Base-by-base conservation (phyloP, 352 stramenopile species). In the Pythium apleroticum region DNA sequence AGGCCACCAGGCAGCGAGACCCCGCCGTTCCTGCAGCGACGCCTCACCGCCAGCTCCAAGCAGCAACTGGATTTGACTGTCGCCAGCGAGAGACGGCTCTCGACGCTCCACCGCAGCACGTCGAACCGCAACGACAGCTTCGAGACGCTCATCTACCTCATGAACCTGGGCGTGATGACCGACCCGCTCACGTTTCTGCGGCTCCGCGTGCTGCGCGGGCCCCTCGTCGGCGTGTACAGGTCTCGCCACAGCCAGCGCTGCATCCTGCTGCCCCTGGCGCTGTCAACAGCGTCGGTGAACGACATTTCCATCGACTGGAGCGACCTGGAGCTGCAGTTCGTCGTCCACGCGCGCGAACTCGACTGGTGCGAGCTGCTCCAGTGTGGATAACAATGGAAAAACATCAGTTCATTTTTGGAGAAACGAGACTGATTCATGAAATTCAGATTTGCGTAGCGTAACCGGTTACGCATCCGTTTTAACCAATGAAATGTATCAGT, bases 131-230 rank as follows among this genome's bases (percentile, higher is more conserved):
- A 19, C 27, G 4, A 35, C 46, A 11, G 14, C 11, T 7, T 31
- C 39, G 55, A 61, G 35, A 22, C 39, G 15, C 9, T 61, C 35
- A 31, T 65, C 22, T 65, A 53, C 25, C 41, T 66, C 41, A 27
- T 66, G 27, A 66, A 66, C 52, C 28, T 66, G 6, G 60, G 37
- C 1, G 41, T 52, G 14, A 55, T 66, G 50, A 66, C 60, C 7
- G 60, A 66, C 28, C 60, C 60, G 6, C 19, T 60, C 4, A 60
- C 52, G 52, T 60, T 60, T 39, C n/a, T 48, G 1, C 37, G 50
- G 6, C 30, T 66, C 8, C 52, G 60, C 4, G n/a, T 60, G 9
- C 17, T 60, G 19, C 11, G 14, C 10, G 52, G 60, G 0, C 20
- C 9, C 0, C 22, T 56, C 4, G n/a, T 66, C 17, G 37, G 12